phyloP scores from a whole-genome alignment of 2,329 filamentous ascomycete genomes.

The Diaporthe sp. region DNA sequence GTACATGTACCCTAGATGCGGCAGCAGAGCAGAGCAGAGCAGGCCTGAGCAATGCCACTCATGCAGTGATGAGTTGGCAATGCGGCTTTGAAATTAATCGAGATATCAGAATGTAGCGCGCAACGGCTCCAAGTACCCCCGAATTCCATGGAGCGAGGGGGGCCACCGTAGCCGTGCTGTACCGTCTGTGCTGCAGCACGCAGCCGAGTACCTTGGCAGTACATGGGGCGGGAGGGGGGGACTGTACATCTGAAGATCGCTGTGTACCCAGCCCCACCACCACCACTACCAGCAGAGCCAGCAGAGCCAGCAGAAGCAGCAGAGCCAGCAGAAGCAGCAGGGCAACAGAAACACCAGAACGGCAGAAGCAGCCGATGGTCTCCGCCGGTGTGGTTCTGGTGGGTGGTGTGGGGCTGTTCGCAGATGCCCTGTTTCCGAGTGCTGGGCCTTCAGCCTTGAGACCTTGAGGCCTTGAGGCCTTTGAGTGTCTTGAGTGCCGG shows the following conservation, averaged over 20 bases:
- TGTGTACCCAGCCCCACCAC: not conserved
- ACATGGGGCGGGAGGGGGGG: conserved; percentile 8
- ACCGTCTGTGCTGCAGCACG: not conserved
- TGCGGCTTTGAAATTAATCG: conserved; percentile 66
- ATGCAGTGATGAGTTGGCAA: conserved; percentile 85
- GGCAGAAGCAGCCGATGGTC: conserved; percentile 18
- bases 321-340: not conserved
- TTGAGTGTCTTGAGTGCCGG: not conserved
- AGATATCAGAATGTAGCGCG: conserved; percentile 37
- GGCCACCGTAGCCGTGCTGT: conserved; percentile 2
- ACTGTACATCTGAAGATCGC: not conserved
- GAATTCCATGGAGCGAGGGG: conserved; percentile 14
- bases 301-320: not conserved
- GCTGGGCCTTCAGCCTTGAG: not conserved
- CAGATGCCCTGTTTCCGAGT: not conserved
- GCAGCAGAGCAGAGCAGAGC: conserved; percentile 53
- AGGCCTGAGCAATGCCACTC: conserved; percentile 52
- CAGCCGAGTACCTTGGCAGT: conserved; percentile 21
- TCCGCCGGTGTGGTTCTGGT: conserved; percentile 22
- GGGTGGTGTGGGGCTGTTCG: conserved; percentile 11
- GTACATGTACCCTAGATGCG: conserved; percentile 20
- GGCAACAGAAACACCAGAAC: not conserved
- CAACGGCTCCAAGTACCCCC: conserved; percentile 28
- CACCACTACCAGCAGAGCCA: not conserved
- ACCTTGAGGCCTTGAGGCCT: not conserved